Base-by-base conservation (phyloP, 2,329 filamentous ascomycete genomes). In the Diaporthe capsici region DNA sequence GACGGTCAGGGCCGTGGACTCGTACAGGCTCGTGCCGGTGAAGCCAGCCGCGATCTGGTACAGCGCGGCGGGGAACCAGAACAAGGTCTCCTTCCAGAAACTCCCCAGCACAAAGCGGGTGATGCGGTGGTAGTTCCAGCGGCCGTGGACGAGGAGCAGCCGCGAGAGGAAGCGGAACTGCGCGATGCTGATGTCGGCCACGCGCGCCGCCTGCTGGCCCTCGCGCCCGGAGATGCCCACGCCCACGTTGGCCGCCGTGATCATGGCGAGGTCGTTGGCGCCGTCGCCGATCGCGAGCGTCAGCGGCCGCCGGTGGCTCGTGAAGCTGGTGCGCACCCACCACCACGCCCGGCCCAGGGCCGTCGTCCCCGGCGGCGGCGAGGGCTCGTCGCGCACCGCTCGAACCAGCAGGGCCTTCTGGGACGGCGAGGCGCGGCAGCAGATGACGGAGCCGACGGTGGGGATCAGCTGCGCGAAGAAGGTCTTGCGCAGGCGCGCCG, bases 261-360 rank as follows among this genome's bases (percentile, higher is more conserved):
- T 98, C 96, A 98, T 98, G 74, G 96, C 95, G 80, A 98, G 93
- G 81, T 98, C 96, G 81, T 98, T 98, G 63, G 96, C 95, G 51
- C 96, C 96, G 82, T 98, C 96, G 3, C 96, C 96, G 77, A 98
- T 98, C 1, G 96, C 95, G 13, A 98, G 88, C 0, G 96, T 98
- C 51, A 98, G 76, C 3, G 71, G 76, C 12, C 61, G 57, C 7
- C 60, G 55, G 5, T 67, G 70, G 22, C 74, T 49, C 39, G 61
- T 67, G 61, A 67, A 49, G 61, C 61, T 73, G 2, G 70, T 72
- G 2, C 75, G 63, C 20, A 39, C 28, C 22, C 58, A 61, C 20
- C 61, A 67, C 42, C 61, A 67, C 28, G 61, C 61, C 42, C 44
- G 10, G 17, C 61, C 61, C 4, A 3, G 17, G 2, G 20, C 44